Evolutionary conservation across 2,329 filamentous ascomycete species (phyloP).

Genomic region (Bipolaris sorokiniana): DNA sequence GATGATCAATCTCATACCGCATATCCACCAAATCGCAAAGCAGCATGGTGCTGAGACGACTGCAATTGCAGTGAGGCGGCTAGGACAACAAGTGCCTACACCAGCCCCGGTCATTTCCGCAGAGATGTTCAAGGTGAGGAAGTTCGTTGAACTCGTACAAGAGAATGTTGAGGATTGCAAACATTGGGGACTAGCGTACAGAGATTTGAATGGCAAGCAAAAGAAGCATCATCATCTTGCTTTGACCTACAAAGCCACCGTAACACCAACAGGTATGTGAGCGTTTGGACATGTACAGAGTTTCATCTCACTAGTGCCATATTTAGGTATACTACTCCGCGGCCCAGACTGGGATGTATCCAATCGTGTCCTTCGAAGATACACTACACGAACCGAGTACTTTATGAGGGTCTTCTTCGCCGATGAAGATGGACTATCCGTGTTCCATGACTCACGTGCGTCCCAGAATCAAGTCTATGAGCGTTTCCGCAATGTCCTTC

Average conservation of each 20-base stretch:
- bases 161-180: constrained; percentile 16
- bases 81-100: constrained; percentile 61
- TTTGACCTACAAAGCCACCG: constrained; percentile 61
- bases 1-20: constrained; percentile 26
- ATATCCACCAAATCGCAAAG: constrained; percentile 37
- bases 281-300: not conserved
- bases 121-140: constrained; percentile 10
- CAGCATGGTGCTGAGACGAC: constrained; percentile 58
- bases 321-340: constrained; percentile 45
- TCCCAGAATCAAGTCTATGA: constrained; percentile 38
- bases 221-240: constrained; percentile 54
- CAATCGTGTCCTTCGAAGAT: constrained; percentile 42
- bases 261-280: constrained; percentile 49
- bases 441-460: constrained; percentile 61
- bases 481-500: constrained; percentile 66
- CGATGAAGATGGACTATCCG: constrained; percentile 72
- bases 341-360: constrained; percentile 65
- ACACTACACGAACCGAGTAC: constrained; percentile 28
- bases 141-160: constrained; percentile 12
- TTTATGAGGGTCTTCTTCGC: constrained; percentile 69
- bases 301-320: not conserved
- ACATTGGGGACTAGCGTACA: constrained; percentile 56
- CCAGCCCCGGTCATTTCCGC: constrained; percentile 24
- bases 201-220: constrained; percentile 62
- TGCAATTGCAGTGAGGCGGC: constrained; percentile 72